Evolutionary conservation across 2,329 filamentous ascomycete genomes (phyloP).

Genomic region (Apiospora marii): DNA sequence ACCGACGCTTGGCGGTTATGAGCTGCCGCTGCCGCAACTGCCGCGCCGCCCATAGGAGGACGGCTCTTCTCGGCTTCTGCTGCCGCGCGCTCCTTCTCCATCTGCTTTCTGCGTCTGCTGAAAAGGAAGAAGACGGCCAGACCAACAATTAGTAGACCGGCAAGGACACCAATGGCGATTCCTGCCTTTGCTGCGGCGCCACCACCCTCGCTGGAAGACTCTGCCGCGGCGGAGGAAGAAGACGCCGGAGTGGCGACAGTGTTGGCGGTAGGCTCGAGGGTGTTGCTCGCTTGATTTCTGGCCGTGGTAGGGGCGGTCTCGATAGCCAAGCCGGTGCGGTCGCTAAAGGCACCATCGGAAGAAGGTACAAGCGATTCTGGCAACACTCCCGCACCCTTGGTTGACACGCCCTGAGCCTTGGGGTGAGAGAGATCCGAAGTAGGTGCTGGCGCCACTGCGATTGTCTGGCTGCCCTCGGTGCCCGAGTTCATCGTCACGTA

Average conservation of each 20-base stretch:
- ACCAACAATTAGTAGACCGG: slow-evolving; percentile 71
- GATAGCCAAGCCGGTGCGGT: slow-evolving; percentile 39
- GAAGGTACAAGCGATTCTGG: slow-evolving; percentile 35
- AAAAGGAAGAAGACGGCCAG: slow-evolving; percentile 76
- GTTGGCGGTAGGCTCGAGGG: slow-evolving; percentile 31
- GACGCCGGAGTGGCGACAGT: slow-evolving; percentile 32
- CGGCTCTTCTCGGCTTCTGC: slow-evolving; percentile 71
- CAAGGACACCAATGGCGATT: slow-evolving; percentile 81
- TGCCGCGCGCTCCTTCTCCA: slow-evolving; percentile 54
- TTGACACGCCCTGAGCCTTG: slow-evolving; percentile 25
- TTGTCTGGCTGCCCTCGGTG: slow-evolving; percentile 34
- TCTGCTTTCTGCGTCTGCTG: slow-evolving; percentile 73
- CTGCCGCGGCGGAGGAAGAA: slow-evolving; percentile 35
- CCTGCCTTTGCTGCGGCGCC: slow-evolving; percentile 71
- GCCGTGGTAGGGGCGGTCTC: slow-evolving; percentile 40
- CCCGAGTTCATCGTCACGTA: slow-evolving; percentile 47
- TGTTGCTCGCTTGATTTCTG: slow-evolving; percentile 31
- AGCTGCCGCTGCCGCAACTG: slow-evolving; percentile 31
- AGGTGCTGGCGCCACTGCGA: slow-evolving; percentile 21
- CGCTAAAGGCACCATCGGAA: slow-evolving; percentile 39
- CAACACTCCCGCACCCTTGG: slow-evolving; percentile 27
- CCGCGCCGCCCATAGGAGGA: slow-evolving; percentile 47
- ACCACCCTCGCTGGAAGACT: slow-evolving; percentile 28
- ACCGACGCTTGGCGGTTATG: slow-evolving; percentile 32
- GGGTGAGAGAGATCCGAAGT: slow-evolving; percentile 17